Conservation (phyloP, 2,329 filamentous ascomycete species). For the Hortaea werneckii region DNA sequence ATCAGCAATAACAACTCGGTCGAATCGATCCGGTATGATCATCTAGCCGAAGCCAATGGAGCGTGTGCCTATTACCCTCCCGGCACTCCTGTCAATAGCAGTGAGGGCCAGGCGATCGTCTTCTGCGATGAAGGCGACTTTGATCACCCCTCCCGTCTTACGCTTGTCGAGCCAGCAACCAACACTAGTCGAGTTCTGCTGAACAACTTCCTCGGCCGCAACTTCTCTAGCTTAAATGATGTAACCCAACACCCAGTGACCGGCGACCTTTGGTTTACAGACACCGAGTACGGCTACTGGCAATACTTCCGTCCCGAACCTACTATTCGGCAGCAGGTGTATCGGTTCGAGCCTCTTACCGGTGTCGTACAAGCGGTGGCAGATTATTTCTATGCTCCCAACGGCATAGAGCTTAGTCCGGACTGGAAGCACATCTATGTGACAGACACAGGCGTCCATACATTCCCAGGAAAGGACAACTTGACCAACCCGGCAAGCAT, state of each 20-base stretch:
- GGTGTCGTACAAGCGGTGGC: slow-evolving; percentile 47
- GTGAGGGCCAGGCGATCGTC: slow-evolving; percentile 21
- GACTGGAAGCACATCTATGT: slow-evolving; percentile 45
- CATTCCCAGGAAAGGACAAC: slow-evolving; percentile 21
- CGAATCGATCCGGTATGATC: slow-evolving; percentile 16
- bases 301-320: slow-evolving; percentile 41
- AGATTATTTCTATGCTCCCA: slow-evolving; percentile 46
- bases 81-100: slow-evolving; percentile 21
- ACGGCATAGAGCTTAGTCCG: slow-evolving; percentile 49
- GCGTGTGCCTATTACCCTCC: slow-evolving; percentile 22
- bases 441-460: slow-evolving; percentile 42
- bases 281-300: slow-evolving; percentile 25
- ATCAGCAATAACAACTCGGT: slow-evolving; percentile 19
- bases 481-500: slow-evolving; percentile 31
- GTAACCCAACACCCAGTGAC: slow-evolving; percentile 43
- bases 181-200: slow-evolving; percentile 32
- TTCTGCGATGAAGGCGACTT: slow-evolving; percentile 25
- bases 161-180: slow-evolving; percentile 18
- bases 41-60: slow-evolving; percentile 22
- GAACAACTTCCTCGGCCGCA: slow-evolving; percentile 51
- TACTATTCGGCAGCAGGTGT: slow-evolving; percentile 47
- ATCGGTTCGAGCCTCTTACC: slow-evolving; percentile 43
- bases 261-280: slow-evolving; percentile 52
- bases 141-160: slow-evolving; percentile 16
- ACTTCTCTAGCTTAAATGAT: slow-evolving; percentile 53